These are phyloP conservation scores for Thymus quinquecostatus DNA, from an alignment of 257 asterid genomes.

Conservation along the genomic window DNA sequence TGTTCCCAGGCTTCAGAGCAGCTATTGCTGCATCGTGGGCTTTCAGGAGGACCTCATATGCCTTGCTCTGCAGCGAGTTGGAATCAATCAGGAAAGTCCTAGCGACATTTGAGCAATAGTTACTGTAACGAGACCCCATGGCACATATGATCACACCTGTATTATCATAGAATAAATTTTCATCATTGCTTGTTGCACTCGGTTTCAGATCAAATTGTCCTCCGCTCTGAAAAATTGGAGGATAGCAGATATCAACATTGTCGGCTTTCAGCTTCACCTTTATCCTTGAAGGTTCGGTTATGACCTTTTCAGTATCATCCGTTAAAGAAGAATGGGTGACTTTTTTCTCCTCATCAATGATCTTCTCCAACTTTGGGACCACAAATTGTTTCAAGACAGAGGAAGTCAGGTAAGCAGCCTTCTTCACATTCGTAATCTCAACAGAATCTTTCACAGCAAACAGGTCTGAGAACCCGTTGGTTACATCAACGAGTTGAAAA, in stretches of 20 bases:
- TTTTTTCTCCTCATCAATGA: constrained; percentile 64
- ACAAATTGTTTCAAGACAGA: constrained; percentile 52
- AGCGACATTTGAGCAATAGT: constrained; percentile 65
- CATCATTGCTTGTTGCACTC: constrained; percentile 61
- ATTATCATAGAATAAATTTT: constrained; percentile 48
- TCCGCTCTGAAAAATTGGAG: constrained; percentile 73
- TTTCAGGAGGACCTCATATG: constrained; percentile 62
- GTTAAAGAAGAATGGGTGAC: constrained; percentile 55
- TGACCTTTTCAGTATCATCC: constrained; percentile 67
- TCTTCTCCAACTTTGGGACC: constrained; percentile 55
- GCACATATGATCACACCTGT: constrained; percentile 62
- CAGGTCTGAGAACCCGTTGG: constrained; percentile 55
- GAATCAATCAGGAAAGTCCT: constrained; percentile 62
- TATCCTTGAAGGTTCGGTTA: constrained; percentile 56
- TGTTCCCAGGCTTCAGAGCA: constrained; percentile 59
- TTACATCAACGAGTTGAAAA: constrained; percentile 43
- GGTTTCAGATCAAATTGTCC: constrained; percentile 64
- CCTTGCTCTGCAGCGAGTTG: constrained; percentile 47
- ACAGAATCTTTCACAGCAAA: constrained; percentile 55
- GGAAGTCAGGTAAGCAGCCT: constrained; percentile 61
- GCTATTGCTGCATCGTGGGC: constrained; percentile 64
- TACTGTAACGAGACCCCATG: constrained; percentile 60
- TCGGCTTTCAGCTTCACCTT: constrained; percentile 67
- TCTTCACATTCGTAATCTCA: constrained; percentile 52
- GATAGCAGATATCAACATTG: constrained; percentile 72